Base-by-base conservation (phyloP, 345 rosid genomes). In the Lepidium didymum region DNA sequence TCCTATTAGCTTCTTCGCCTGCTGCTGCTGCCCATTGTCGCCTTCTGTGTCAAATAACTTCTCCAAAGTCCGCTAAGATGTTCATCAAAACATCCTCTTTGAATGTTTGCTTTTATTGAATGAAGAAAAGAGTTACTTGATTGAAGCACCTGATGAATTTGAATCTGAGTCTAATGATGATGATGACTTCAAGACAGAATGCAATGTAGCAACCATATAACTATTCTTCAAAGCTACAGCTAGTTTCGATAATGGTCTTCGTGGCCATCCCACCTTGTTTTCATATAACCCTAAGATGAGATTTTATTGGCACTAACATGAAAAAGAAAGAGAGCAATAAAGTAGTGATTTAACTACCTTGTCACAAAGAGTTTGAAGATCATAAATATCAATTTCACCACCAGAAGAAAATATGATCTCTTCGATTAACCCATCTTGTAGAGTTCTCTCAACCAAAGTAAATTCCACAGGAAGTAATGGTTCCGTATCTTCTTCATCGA, bases 41-140 rank as follows among this genome's bases (percentile, higher is more conserved):
- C 87, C 87, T 79, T 88, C 98, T 90, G 97, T 86, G 94, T 85
- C 86, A 88, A 87, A 87, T 78, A 87, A 84, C 96, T 88, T 88
- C 86, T 83, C 89, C 91, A 87, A 82, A 73, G 81, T 87, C 87
- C 86, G 86, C 91, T 90, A 90, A 88, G 92, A 86, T 80, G 83
- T 83, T 82, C 86, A 85, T 83, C 78, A 85, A 64, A 85, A 78
- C 76, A 75, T 73, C 79, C 76, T 81, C 70, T 53, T 42, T 8
- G 33, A 10, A 73, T 37, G 44, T 27, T 60, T 62, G 57, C 56
- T 67, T 69, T 33, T 56, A 19, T 41, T 51, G n/a, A 68, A 7
- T 11, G 9, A 59, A 11, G 31, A 21, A 52, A 45, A 50, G 6
- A 12, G 44, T 31, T 29, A 56, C 44, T 56, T 9, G 13, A 12